These are phyloP conservation scores for Neurospora cerealis DNA, from an alignment of 495 filamentous ascomycete genomes.

Conservation along the genomic window DNA sequence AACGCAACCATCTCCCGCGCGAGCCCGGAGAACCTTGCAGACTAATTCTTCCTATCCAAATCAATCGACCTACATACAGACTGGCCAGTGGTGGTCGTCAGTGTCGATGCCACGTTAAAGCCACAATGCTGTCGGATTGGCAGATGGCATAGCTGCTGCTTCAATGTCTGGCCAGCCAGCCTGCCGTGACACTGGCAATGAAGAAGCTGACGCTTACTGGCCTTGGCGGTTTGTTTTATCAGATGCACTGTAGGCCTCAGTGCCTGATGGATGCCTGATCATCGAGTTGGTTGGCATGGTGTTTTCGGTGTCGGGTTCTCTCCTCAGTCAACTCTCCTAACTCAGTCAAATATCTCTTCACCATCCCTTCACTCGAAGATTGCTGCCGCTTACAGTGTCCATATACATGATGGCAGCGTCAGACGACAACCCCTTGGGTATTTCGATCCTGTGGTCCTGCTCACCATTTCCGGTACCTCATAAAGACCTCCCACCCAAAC, in stretches of 20 bases:
- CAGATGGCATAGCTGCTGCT: neutral
- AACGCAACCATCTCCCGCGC: neutral
- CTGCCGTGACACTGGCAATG: neutral
- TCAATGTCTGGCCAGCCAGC: neutral
- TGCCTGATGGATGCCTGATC: neutral
- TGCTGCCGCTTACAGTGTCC: neutral
- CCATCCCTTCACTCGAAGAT: neutral
- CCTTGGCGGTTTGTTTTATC: neutral
- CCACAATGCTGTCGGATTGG: neutral
- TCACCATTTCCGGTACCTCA: neutral
- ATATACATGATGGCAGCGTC: neutral
- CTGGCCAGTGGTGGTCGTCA: neutral
- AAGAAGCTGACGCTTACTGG: neutral
- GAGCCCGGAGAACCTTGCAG: no score
- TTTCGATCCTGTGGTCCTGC: neutral
- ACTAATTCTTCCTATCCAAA: no score
- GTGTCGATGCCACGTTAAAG: neutral
- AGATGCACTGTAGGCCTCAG: neutral
- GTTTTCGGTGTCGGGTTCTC: neutral
- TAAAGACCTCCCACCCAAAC: neutral
- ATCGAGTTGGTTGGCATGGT: neutral
- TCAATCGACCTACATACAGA: neutral
- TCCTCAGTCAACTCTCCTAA: neutral
- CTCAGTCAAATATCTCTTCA: neutral
- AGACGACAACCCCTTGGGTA: neutral